phyloP scores from a whole-genome alignment of 805 yeast genomes.

The Teunomyces tritomae region DNA sequence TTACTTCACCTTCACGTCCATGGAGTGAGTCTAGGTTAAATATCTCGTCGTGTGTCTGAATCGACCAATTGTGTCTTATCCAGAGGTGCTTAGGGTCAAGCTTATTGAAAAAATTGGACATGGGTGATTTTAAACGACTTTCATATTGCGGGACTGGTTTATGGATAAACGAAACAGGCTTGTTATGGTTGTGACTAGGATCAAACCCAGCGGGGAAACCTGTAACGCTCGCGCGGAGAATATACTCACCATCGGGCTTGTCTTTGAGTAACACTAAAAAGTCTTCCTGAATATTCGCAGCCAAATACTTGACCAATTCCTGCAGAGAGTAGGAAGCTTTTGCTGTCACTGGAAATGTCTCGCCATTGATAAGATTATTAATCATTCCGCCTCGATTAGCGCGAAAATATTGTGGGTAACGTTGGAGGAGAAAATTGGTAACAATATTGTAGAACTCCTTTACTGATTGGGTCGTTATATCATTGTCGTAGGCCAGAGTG shows the following conservation, averaged over 20 bases:
- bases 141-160: slow-evolving; percentile 70
- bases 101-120: slow-evolving; percentile 65
- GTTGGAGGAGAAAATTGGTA: slow-evolving; percentile 35
- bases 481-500: slow-evolving; percentile 23
- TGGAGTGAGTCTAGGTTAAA: slow-evolving; percentile 32
- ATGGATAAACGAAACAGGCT: slow-evolving; percentile 60
- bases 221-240: slow-evolving; percentile 53
- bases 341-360: slow-evolving; percentile 19
- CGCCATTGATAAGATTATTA: slow-evolving; percentile 42
- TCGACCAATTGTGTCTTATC: slow-evolving; percentile 66
- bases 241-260: slow-evolving; percentile 53
- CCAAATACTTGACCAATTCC: slow-evolving; percentile 22
- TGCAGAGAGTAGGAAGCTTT: slow-evolving; percentile 12
- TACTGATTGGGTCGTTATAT: slow-evolving; percentile 31
- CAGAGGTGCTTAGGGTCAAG: slow-evolving; percentile 54
- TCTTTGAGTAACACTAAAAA: slow-evolving; percentile 51
- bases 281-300: slow-evolving; percentile 59
- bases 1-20: slow-evolving; percentile 28
- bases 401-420: slow-evolving; percentile 56
- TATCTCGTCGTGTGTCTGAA: slow-evolving; percentile 54
- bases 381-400: slow-evolving; percentile 20
- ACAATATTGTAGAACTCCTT: slow-evolving; percentile 50
- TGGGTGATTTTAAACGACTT: slow-evolving; percentile 53
- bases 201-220: slow-evolving; percentile 75
- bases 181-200: slow-evolving; percentile 51